phyloP scores from a whole-genome alignment of 805 yeast species.

The Sugiyamaella lignohabitans region DNA sequence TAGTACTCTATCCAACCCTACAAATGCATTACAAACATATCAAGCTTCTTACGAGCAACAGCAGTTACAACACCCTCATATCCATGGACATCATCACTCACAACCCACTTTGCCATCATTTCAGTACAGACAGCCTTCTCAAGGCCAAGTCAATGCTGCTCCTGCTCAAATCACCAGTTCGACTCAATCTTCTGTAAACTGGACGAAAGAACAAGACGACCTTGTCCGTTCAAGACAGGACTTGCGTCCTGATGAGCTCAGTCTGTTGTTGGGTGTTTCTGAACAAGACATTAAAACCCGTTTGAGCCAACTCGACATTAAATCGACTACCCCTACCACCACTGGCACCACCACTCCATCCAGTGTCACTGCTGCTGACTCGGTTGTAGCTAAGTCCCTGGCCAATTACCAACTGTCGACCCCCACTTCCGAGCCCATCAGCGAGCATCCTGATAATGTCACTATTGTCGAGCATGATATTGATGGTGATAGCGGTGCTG shows the following conservation, averaged over 20 bases:
- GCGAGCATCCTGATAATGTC: slow-evolving; percentile 4
- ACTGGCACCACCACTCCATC: slow-evolving; percentile 5
- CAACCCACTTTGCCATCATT: slow-evolving; percentile 1
- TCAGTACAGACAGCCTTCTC: slow-evolving; percentile 2
- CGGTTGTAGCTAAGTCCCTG: slow-evolving; percentile 3
- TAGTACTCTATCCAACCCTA: background rate
- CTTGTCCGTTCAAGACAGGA: slow-evolving; percentile 49
- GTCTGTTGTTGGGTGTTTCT: slow-evolving; percentile 60
- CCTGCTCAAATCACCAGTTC: slow-evolving; percentile 8
- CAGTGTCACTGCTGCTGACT: background rate
- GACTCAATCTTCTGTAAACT: slow-evolving; percentile 16
- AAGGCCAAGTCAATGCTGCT: slow-evolving; percentile 10
- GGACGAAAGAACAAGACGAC: slow-evolving; percentile 68
- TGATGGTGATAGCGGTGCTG: slow-evolving; percentile 1
- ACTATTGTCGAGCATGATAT: slow-evolving; percentile 6
- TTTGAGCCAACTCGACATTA: slow-evolving; percentile 6
- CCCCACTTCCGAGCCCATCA: background rate
- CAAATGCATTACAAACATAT: background rate
- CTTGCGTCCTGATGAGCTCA: slow-evolving; percentile 63
- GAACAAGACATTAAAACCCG: slow-evolving; percentile 54
- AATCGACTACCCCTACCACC: slow-evolving; percentile 6
- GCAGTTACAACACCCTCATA: slow-evolving; percentile 1
- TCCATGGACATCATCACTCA: slow-evolving; percentile 3
- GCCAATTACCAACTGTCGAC: background rate
- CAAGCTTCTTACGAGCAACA: slow-evolving; percentile 5